Base-by-base conservation (phyloP, 2,329 filamentous ascomycete species). In the Colletotrichum acutatum region DNA sequence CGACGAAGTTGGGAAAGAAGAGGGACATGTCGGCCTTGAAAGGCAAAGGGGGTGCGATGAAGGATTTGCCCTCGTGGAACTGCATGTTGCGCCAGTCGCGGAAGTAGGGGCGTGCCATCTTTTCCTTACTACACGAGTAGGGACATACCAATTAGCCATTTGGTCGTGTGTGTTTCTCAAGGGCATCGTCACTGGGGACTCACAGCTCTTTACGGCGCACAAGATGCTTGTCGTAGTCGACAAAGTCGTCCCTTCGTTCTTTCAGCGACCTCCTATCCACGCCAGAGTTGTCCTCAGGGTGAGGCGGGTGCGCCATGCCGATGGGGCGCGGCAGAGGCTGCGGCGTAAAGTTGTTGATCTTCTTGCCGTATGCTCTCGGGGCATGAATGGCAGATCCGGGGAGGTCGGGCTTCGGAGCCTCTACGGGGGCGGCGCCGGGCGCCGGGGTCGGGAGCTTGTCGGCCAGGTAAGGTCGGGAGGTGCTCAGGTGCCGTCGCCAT, bases 1-100 rank as follows among this genome's bases (percentile, higher is more conserved):
- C 97, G 80, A 89, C 90, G 71, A 99, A 87, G 84, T 99, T 99
- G 58, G 97, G 97, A 84, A 99, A 98, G 86, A 93, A 98, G 75
- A 98, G 89, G 5, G 96, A 93, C 64, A 91, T 89, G 52, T 97
- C 94, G 76, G 89, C 89, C 79, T 92, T 93, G 88, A 98, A 98
- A 61, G 96, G 88, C n/a, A 93, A 88, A 4, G 93, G 90, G 49
- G 96, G 96, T 24, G 95, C 92, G 64, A 96, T 86, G 84, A 98
- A 99, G 28, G 95, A 95, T 84, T 99, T 99, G 79, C 97, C 97
- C 78, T 95, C 91, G 84, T 97, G 92, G 76, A 92, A 89, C 65
- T 88, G 87, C 82, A 98, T 90, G 83, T 97, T 97, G 72, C 90
- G 90, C 93, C 95, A 98, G 87, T 99, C 96, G 82, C 95, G 93